Evolutionary conservation across 805 yeast species (phyloP).

Genomic region (Myxozyma sirexii): DNA sequence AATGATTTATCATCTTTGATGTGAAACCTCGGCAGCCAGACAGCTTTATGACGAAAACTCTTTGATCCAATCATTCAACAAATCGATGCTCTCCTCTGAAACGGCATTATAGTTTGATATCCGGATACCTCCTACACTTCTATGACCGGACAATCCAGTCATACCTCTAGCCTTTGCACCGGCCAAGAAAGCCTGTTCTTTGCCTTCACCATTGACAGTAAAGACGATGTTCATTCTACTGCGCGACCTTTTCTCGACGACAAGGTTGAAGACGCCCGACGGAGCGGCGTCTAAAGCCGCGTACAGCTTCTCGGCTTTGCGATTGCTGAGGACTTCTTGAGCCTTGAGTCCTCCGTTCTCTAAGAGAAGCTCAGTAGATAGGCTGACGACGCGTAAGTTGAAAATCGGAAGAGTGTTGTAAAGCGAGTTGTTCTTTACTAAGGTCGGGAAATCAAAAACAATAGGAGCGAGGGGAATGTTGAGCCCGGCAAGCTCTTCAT

Average conservation of each 20-base stretch:
- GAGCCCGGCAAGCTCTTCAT: slow-evolving; percentile 58
- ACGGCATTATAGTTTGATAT: slow-evolving; percentile 90
- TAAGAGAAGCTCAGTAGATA: slow-evolving; percentile 69
- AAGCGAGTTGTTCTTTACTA: slow-evolving; percentile 84
- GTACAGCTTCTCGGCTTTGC: slow-evolving; percentile 69
- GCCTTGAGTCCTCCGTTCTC: slow-evolving; percentile 69
- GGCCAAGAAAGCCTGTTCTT: slow-evolving; percentile 67
- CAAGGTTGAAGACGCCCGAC: slow-evolving; percentile 58
- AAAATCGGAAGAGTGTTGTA: slow-evolving; percentile 96
- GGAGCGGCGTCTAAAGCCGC: slow-evolving; percentile 65
- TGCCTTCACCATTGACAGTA: slow-evolving; percentile 63
- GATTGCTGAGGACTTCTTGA: slow-evolving; percentile 59
- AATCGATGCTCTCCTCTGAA: slow-evolving; percentile 58
- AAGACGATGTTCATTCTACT: slow-evolving; percentile 94
- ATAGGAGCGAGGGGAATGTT: slow-evolving; percentile 84
- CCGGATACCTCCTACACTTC: slow-evolving; percentile 97
- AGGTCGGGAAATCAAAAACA: slow-evolving; percentile 84
- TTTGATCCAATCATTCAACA: slow-evolving; percentile 58
- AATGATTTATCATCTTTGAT: no score
- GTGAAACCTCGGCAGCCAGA: background rate
- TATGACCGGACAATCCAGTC: slow-evolving; percentile 88
- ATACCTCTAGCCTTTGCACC: slow-evolving; percentile 63
- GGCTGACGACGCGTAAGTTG: slow-evolving; percentile 80
- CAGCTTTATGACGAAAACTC: slow-evolving; percentile 54
- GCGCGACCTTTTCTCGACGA: slow-evolving; percentile 66